phyloP scores from a whole-genome alignment of 805 yeast species.

The Wickerhamiella allomyrinae region DNA sequence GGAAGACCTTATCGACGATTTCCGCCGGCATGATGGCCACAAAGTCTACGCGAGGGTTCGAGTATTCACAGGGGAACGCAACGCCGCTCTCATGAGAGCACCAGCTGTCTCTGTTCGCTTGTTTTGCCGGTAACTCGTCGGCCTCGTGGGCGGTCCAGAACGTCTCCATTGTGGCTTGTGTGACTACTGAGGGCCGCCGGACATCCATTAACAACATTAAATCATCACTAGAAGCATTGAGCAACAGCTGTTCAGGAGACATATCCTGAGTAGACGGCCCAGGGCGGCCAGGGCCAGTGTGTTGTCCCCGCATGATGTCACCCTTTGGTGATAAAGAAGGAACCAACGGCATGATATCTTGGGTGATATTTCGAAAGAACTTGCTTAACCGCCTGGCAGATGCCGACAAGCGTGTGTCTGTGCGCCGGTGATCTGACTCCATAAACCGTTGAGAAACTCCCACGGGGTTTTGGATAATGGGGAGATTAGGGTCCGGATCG shows the following conservation, averaged over 20 bases:
- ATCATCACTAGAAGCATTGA: not conserved
- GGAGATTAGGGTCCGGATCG: too few species aligned
- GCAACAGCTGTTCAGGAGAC: not conserved
- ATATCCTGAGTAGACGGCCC: not conserved
- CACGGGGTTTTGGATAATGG: too few species aligned
- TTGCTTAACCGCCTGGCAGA: not conserved
- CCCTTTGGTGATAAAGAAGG: too few species aligned
- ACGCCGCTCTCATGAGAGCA: not conserved
- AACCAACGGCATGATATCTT: not conserved
- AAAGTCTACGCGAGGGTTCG: slow-evolving; percentile 8
- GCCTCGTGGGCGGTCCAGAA: not conserved
- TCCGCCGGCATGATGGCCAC: slow-evolving; percentile 12
- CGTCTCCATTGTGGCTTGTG: not conserved
- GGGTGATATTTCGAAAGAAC: not conserved
- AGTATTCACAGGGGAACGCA: not conserved
- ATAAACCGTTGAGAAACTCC: too few species aligned
- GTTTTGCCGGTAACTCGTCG: not conserved
- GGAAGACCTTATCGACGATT: slow-evolving; percentile 11
- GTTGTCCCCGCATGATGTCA: too few species aligned
- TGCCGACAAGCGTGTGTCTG: not conserved
- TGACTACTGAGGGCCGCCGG: not conserved
- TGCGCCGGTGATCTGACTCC: not conserved
- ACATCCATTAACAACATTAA: not conserved
- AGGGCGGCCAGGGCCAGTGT: too few species aligned
- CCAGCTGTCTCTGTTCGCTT: not conserved